Percentiles rank a stretch among this genome's conserved stretches.
phyloP scores from a whole-genome alignment of 306 rosid genomes.

The Fragaria vesca region DNA sequence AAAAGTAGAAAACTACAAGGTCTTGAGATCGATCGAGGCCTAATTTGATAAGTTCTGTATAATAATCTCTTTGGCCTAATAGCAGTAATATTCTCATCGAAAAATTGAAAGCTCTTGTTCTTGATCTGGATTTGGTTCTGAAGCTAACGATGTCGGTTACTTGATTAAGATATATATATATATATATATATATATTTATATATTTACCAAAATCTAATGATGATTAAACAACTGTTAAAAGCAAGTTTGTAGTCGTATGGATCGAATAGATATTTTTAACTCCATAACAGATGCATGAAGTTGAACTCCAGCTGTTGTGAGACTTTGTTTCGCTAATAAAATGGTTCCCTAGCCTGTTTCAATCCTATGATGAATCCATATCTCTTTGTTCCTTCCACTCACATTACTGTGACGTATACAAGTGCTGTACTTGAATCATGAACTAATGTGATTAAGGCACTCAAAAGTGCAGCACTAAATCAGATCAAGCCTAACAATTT shows the following conservation, averaged over 20 bases:
- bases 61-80: conserved; percentile 35
- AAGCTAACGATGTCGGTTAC: neutral
- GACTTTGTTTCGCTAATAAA: neutral
- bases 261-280: neutral
- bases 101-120: neutral
- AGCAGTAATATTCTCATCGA: neutral
- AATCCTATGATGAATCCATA: neutral
- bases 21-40: too few relatives aligned
- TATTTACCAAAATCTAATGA: neutral
- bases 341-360: neutral
- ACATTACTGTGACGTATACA: neutral
- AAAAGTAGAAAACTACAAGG: too few relatives aligned
- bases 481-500: neutral
- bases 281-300: neutral
- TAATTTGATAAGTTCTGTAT: conserved; percentile 40
- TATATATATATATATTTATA: neutral
- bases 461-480: neutral
- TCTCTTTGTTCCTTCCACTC: neutral
- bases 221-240: neutral
- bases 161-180: neutral
- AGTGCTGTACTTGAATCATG: neutral
- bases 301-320: neutral
- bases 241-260: neutral
- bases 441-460: neutral
- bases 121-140: neutral